Base-by-base conservation (phyloP, 805 yeast species). In the Danielozyma ontarioensis region DNA sequence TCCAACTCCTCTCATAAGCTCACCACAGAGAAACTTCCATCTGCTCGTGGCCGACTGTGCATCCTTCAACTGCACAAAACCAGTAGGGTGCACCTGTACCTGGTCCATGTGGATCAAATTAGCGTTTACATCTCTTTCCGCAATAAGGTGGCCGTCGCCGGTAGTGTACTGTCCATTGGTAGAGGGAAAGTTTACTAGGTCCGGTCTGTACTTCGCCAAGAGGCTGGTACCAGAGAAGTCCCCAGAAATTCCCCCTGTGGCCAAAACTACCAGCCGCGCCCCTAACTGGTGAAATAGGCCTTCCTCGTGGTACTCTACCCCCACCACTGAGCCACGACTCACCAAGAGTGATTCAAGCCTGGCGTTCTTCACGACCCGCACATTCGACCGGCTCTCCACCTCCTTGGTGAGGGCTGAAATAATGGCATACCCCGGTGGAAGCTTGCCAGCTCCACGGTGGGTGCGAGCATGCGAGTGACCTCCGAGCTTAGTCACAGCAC, bases 81-180 rank as follows among this genome's bases (percentile, higher is more conserved):
- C 82, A 2, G 82, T 77, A 27, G 83, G 83, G 46, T 77, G 82
- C 8, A 77, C 64, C 52, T 77, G 83, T 14, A 77, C 55, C 43
- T 76, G 70, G 29, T 73, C 73, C 80, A 76, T 75, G 44, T 76
- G 76, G 12, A 74, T 63, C 39, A 75, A 53, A 6, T 64, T 57
- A 5, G 76, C 81, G 25, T 71, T 71, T 25, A 69, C 45, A 13
- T 57, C 64, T 14, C 54, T 28, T 18, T 55, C 60, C n/a, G 75
- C 59, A n/a, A 76, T 48, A 18, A 58, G 54, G 28, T 72, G 78
- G 3, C 82, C 80, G 47, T 77, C 82, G 13, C 83, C 83, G 1
- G 76, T 59, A 1, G 81, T 74, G 43, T 68, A 72, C 17, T 53
- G 54, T 17, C 79, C 77, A 48, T 77, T 77, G 1, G 82, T 75